Evolutionary conservation across 768 basidiomycete genomes (phyloP).

Genomic region (Inosperma sp.): DNA sequence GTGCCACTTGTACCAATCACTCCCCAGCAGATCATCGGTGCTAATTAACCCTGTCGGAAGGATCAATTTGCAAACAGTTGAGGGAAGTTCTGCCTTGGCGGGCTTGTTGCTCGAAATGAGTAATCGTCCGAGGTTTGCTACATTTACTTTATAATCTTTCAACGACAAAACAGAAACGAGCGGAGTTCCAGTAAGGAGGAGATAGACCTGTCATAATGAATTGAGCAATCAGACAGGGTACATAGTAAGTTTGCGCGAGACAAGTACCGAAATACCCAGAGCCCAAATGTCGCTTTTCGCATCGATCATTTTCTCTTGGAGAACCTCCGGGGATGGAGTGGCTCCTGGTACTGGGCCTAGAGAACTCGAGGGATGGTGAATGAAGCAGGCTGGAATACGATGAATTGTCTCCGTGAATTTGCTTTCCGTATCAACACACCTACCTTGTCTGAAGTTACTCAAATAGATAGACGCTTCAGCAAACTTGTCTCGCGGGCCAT

Average conservation of each 20-base stretch:
- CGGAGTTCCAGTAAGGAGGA: not conserved
- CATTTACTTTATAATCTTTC: not conserved
- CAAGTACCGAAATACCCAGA: not conserved
- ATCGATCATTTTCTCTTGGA: not conserved
- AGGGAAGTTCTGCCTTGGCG: not conserved
- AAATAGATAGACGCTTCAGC: not conserved
- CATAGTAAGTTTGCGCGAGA: not conserved
- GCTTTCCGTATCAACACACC: not conserved
- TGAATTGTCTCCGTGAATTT: not conserved
- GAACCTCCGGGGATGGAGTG: not conserved
- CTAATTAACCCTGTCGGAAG: not conserved
- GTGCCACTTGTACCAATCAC: too few relatives aligned
- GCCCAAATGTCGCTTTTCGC: not conserved
- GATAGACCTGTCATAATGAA: not conserved
- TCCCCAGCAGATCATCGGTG: not conserved
- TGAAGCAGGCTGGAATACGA: not conserved
- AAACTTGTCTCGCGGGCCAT: not conserved
- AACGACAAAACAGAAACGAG: not conserved
- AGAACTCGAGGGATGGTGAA: not conserved
- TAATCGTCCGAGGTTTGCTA: not conserved
- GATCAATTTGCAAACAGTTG: not conserved
- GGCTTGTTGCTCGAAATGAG: conserved; percentile 1
- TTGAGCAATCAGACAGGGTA: not conserved
- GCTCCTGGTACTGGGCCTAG: not conserved
- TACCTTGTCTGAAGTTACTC: not conserved